Evolutionary conservation across 1,139 yeast genomes (phyloP), one percentile per base, ranked within the genome.

Genomic region (Starmera stellimalicola): DNA sequence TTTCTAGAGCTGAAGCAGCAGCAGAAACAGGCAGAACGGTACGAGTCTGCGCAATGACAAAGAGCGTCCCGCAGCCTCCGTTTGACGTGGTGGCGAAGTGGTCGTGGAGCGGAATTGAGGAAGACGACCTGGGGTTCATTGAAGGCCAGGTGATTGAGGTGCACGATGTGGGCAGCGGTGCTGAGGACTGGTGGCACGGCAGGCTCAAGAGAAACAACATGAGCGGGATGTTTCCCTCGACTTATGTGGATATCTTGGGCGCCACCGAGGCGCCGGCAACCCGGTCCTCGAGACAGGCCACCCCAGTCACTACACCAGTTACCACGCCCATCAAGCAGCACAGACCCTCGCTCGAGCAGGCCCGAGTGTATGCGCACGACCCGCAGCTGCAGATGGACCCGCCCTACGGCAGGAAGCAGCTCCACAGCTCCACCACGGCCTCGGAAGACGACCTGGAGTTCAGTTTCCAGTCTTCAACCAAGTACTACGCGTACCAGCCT

Each of bases 121-220:
- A 78, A 32, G 85, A 83, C 29, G 96, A 91, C 52, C 66, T 91
- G 33, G 97, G 97, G 1, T 91, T 91, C 54, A 69, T 88, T 30
- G 97, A 91, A 59, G 94, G 94, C 36, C 97, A 91, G 53, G 62
- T 83, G 32, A 82, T 91, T 47, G 94, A 87, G 42, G 94, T 91
- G 6, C 67, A 74, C 30, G 69, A 78, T 44, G 63, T 78, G 4
- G 87, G 91, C 7, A 94, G 88, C 51, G 95, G 94, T 16, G 94
- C 88, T 51, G 95, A 94, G 16, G 77, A 79, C 49, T 85, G 95
- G 94, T 87, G 93, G 82, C 82, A 75, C 49, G 98, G 98, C 2
- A 67, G 70, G 42, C 68, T 88, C 37, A 63, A 77, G 44, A 68
- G 97, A 50, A 87, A 85, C 60, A 82, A 77, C 43, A 76, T 83